Conservation (phyloP, 768 basidiomycete species). For the Podaxis pistillaris region DNA sequence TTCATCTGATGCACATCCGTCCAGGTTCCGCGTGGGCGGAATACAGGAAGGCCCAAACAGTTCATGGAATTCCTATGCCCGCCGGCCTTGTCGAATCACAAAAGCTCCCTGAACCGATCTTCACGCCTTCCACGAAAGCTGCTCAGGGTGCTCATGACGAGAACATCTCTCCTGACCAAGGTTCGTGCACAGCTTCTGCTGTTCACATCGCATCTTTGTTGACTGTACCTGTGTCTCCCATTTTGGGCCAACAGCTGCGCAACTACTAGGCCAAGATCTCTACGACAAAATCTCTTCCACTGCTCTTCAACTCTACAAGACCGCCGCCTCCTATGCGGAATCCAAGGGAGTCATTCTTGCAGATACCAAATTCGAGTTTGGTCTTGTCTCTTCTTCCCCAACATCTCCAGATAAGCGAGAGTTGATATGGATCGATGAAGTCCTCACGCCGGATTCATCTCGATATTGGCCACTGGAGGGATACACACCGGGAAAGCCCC, state of each 20-base stretch:
- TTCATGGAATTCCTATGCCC: constrained; percentile 82
- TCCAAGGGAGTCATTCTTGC: constrained; percentile 87
- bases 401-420: constrained; percentile 29
- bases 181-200: constrained; percentile 30
- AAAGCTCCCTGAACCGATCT: constrained; percentile 77
- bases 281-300: constrained; percentile 57
- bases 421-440: constrained; percentile 91
- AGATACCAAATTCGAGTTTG: constrained; percentile 99
- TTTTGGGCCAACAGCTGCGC: constrained; percentile 42
- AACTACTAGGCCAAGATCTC: constrained; percentile 64
- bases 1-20: neutral
- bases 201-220: no score
- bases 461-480: constrained; percentile 88
- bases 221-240: no score
- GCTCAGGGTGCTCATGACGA: constrained; percentile 94
- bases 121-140: constrained; percentile 97
- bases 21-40: constrained; percentile 95
- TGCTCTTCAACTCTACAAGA: constrained; percentile 65
- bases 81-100: constrained; percentile 81
- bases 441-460: constrained; percentile 96
- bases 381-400: constrained; percentile 54
- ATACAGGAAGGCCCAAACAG: constrained; percentile 83
- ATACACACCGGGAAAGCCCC: constrained; percentile 72
- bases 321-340: constrained; percentile 72
- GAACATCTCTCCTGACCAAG: constrained; percentile 85